Evolutionary conservation across 2,329 filamentous ascomycete species (phyloP).

Genomic region (Plectosphaerella cucumerina): DNA sequence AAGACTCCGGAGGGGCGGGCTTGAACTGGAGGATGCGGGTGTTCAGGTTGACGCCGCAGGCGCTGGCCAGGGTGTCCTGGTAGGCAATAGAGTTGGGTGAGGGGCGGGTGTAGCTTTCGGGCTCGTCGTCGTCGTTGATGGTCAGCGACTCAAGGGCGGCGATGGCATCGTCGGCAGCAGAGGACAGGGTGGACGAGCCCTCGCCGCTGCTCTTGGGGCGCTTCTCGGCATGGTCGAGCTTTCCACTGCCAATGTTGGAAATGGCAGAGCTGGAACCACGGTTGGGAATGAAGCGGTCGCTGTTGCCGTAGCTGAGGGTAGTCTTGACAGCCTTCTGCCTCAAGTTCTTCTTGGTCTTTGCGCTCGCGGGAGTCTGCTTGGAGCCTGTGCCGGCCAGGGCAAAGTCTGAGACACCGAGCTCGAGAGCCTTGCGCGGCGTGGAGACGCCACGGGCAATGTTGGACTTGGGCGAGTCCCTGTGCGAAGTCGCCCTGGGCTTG

Average conservation of each 20-base stretch:
- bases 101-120: constrained; percentile 67
- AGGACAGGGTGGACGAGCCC: constrained; percentile 71
- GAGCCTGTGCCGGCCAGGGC: constrained; percentile 78
- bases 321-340: constrained; percentile 64
- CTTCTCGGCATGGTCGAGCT: constrained; percentile 70
- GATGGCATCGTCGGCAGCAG: constrained; percentile 74
- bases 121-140: constrained; percentile 67
- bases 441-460: constrained; percentile 77
- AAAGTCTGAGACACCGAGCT: constrained; percentile 91
- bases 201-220: constrained; percentile 69
- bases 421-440: constrained; percentile 77
- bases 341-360: constrained; percentile 51
- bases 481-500: constrained; percentile 57
- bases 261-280: constrained; percentile 85
- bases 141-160: constrained; percentile 76
- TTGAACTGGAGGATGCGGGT: constrained; percentile 98
- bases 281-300: constrained; percentile 95
- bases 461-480: constrained; percentile 90
- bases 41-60: constrained; percentile 89
- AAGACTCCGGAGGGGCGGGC: constrained; percentile 95
- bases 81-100: constrained; percentile 88
- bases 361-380: constrained; percentile 54
- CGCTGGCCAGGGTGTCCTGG: constrained; percentile 83
- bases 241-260: constrained; percentile 73
- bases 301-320: constrained; percentile 70